Evolutionary conservation across 2,329 filamentous ascomycete species (phyloP), one percentile per base, ranked within the genome.

Genomic region (Aspergillus luchuensis): DNA sequence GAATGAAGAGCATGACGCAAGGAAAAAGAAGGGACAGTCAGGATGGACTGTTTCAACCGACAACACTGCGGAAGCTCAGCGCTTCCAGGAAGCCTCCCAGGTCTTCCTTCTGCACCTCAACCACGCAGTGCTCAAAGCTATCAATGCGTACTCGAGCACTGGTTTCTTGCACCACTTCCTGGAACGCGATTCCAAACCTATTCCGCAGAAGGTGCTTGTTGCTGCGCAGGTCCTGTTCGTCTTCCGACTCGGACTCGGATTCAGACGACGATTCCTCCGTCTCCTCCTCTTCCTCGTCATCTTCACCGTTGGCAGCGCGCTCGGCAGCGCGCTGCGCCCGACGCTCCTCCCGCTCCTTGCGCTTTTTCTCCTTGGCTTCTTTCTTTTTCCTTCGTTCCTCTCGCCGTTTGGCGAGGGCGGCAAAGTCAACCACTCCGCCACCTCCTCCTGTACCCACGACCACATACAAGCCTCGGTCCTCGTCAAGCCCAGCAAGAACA

Each of bases 91-190:
- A 99, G 0, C 89, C 91, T 15, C 88, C 87, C 28, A 99, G 79
- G 77, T 98, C 95, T 73, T 98, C 95, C 80, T 97, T 97, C 78
- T 89, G 89, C n/a, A 99, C 94, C 75, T 99, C 95, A 50, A 98
- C 93, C 7, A 98, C 95, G 71, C 92, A 96, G 75, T 97, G 91
- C 78, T 99, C 95, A 71, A 99, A 99, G 75, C 91, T 96, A 77
- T 99, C 95, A 72, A 97, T 96, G 62, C 92, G 83, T 19, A 98
- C 92, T 15, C 93, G 81, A 0, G 94, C 91, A 61, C 89, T 95
- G 15, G 94, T 98, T 81, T 97, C 92, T 55, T 89, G 86, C 2
- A 97, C 91, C 0, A 98, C 95, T 72, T 97, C 92, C 74, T 97
- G 92, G 76, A 99, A 99, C 3, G 95, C 94, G 69, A 89, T 92